Percentiles rank a stretch among this genome's conserved stretches.
Evolutionary conservation across 495 filamentous ascomycete genomes (phyloP).

Genomic region (Penicillium alfredii): DNA sequence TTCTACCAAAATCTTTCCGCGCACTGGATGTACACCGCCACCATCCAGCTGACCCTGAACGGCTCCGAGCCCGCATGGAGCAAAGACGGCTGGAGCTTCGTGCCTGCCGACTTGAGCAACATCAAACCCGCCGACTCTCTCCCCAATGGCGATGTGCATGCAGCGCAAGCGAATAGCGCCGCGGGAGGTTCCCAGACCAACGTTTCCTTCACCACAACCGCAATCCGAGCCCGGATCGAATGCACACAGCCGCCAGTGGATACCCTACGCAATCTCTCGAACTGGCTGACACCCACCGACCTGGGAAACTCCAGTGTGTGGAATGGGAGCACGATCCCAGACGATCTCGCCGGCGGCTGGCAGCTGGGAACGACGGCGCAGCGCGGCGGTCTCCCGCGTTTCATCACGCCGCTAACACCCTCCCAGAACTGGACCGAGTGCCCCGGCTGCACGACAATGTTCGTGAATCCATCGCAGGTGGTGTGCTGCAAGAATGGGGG

Average conservation of each 20-base stretch:
- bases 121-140: not conserved
- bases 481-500: conserved; percentile 29
- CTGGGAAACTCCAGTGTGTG: conserved; percentile 11
- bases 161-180: not conserved
- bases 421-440: conserved; percentile 7
- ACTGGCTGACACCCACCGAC: conserved; percentile 20
- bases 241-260: conserved; percentile 15
- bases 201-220: conserved; percentile 23
- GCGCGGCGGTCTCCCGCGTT: conserved; percentile 1
- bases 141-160: not conserved
- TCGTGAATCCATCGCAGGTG: conserved; percentile 15
- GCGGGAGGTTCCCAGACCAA: conserved; percentile 9
- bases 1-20: conserved; percentile 17
- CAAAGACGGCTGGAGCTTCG: conserved; percentile 33
- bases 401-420: conserved; percentile 3
- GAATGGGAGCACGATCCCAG: conserved; percentile 12
- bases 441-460: conserved; percentile 17
- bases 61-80: conserved; percentile 31
- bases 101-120: conserved; percentile 15
- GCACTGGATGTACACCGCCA: conserved; percentile 28
- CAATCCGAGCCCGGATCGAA: conserved; percentile 25
- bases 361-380: conserved; percentile 7
- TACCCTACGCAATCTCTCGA: conserved; percentile 11
- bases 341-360: conserved; percentile 7
- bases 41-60: conserved; percentile 24